phyloP scores from a whole-genome alignment of 345 rosid genomes.

The Anastatica hierochuntica region DNA sequence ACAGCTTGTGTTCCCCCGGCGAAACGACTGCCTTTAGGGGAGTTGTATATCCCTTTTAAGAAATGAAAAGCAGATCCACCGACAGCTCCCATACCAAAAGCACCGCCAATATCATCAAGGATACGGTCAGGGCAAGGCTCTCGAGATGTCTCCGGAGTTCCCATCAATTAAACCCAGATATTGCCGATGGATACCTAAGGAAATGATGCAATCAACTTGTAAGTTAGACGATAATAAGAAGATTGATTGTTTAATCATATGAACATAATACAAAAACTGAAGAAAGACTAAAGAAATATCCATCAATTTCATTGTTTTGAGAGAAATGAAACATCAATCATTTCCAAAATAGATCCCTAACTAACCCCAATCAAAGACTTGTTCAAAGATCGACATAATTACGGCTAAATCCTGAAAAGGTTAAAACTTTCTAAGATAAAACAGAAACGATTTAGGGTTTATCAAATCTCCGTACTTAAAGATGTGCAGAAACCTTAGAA shows the following conservation, averaged over 20 bases:
- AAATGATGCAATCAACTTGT: not conserved
- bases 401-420: not conserved
- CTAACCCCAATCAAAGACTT: not conserved
- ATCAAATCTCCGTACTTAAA: not conserved
- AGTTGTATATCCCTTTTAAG: constrained; percentile 50
- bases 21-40: constrained; percentile 51
- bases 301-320: too few relatives aligned
- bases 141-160: constrained; percentile 71
- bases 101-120: constrained; percentile 70
- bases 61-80: constrained; percentile 75
- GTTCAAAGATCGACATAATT: not conserved
- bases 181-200: not conserved
- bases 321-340: too few relatives aligned
- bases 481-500: too few relatives aligned
- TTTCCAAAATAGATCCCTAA: not conserved
- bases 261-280: not conserved
- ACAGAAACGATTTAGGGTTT: constrained; percentile 9
- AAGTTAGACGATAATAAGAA: not conserved
- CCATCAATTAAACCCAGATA: constrained; percentile 27
- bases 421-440: constrained; percentile 4
- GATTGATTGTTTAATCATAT: not conserved
- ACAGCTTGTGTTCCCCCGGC: constrained; percentile 58
- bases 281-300: not conserved
- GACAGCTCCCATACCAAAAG: constrained; percentile 82
- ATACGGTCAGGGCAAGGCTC: constrained; percentile 84